phyloP scores from a whole-genome alignment of 2,329 filamentous ascomycete genomes.

The Fragosphaeria purpurea region DNA sequence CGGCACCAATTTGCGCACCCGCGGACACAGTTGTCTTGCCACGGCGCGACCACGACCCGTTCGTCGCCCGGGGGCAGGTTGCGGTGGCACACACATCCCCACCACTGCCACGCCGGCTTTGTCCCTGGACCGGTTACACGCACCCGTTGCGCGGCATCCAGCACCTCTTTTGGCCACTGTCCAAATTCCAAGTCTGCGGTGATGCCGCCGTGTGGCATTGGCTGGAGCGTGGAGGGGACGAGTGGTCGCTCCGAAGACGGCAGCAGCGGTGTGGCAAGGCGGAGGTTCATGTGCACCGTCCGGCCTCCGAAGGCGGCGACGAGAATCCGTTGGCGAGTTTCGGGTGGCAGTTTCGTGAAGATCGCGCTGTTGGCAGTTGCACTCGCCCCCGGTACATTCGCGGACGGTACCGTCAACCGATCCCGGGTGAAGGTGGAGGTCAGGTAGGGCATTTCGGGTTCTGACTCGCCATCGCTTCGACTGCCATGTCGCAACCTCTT shows the following conservation, averaged over 20 bases:
- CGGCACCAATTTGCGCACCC: not conserved
- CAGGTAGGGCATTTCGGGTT: too few relatives aligned
- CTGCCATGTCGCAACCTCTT: too few relatives aligned
- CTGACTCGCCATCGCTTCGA: too few relatives aligned
- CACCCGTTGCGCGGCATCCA: not conserved
- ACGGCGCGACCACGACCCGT: not conserved
- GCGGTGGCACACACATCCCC: conserved; percentile 2
- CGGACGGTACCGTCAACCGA: too few relatives aligned
- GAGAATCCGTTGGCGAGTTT: not conserved
- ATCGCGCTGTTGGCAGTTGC: not conserved
- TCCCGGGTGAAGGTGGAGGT: too few relatives aligned
- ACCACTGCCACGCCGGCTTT: not conserved
- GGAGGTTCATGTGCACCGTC: not conserved
- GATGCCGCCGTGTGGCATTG: not conserved
- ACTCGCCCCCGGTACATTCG: too few relatives aligned
- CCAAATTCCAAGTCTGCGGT: not conserved
- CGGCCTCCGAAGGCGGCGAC: not conserved
- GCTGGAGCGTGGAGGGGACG: not conserved
- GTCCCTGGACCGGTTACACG: not conserved
- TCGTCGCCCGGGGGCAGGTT: not conserved
- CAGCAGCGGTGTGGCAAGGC: not conserved
- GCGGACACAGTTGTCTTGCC: not conserved
- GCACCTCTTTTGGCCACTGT: not conserved
- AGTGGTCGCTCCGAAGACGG: not conserved
- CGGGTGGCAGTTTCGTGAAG: not conserved